Percentiles rank a stretch among this genome's conserved stretches.
phyloP scores from a whole-genome alignment of 257 asterid species.

The Solanum infundibuliforme region DNA sequence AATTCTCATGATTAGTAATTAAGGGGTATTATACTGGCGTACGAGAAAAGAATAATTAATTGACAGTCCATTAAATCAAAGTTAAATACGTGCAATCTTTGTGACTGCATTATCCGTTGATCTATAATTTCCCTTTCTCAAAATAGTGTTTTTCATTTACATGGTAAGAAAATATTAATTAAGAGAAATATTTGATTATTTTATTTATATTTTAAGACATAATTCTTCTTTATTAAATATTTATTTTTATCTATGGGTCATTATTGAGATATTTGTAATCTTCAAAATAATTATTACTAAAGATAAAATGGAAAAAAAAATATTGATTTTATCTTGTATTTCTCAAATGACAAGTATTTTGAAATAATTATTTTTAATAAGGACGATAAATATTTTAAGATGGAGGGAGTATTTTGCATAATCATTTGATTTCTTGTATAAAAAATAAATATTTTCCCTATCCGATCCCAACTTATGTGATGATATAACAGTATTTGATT shows the following conservation, averaged over 20 bases:
- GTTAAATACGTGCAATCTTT: not conserved
- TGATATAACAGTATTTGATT: not conserved
- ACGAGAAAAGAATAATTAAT: not conserved
- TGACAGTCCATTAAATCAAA: not conserved
- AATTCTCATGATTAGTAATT: not conserved
- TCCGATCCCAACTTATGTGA: too few relatives aligned
- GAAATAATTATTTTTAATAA: too few relatives aligned
- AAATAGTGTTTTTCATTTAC: not conserved
- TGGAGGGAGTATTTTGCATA: not conserved
- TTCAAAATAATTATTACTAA: not conserved
- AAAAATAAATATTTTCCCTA: not conserved
- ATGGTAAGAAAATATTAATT: too few relatives aligned
- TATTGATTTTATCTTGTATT: not conserved
- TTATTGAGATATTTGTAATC: not conserved
- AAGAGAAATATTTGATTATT: not conserved
- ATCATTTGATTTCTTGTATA: not conserved
- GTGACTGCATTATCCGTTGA: not conserved
- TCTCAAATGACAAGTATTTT: not conserved
- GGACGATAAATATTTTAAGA: not conserved
- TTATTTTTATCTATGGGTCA: not conserved
- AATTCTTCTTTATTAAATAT: not conserved
- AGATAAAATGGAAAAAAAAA: not conserved
- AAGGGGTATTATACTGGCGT: not conserved
- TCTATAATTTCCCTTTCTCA: not conserved
- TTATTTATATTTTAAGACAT: not conserved